Conservation (phyloP, 495 filamentous ascomycete genomes). For the Trichoderma parareesei region DNA sequence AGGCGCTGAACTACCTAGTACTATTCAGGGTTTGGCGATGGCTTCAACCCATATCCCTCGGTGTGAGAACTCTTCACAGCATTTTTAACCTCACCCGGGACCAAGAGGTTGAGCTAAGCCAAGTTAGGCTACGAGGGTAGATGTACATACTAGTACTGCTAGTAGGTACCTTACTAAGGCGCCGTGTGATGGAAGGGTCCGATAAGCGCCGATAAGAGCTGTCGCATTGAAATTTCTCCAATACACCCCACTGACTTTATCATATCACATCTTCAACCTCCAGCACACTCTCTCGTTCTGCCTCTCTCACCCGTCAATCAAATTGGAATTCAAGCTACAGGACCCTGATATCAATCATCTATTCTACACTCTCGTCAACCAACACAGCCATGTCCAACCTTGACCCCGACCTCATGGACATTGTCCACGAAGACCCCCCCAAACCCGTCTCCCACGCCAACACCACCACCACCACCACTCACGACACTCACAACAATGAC, state of each 20-base stretch:
- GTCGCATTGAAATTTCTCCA: neutral
- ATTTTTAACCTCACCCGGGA: no score
- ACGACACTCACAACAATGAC: neutral
- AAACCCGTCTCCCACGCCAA: neutral
- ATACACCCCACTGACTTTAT: neutral
- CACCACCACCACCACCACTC: constrained; percentile 21
- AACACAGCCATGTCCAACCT: neutral
- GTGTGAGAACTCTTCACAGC: no score
- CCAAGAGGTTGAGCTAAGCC: no score
- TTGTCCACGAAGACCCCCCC: neutral
- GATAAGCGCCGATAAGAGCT: constrained; percentile 8
- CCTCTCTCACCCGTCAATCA: no score
- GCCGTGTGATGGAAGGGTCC: no score
- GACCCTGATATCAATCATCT: neutral
- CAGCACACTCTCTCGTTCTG: neutral
- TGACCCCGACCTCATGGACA: constrained; percentile 9
- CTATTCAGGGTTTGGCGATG: no score
- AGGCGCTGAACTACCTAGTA: no score
- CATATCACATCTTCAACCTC: neutral
- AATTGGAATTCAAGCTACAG: neutral
- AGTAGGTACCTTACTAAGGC: no score
- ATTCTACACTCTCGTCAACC: neutral
- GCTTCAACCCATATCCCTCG: no score
- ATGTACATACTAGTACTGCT: no score
- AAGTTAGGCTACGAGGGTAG: no score